Evolutionary conservation across 192 early-diverging fungal genomes (phyloP), one percentile per base, ranked within the genome.

Genomic region (Backusella macrospora): DNA sequence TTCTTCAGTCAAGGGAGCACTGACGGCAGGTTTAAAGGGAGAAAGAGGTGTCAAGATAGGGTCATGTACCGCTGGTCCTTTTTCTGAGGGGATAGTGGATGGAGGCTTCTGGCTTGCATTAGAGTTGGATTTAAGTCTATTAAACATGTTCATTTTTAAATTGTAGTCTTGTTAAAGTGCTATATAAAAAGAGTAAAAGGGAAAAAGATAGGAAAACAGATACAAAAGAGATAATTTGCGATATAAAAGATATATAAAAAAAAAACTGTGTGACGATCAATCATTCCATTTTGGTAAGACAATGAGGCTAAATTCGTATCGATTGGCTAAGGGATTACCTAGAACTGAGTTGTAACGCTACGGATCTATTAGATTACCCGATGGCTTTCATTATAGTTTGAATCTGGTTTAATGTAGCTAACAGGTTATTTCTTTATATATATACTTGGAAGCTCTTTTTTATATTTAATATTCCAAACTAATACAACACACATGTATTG

Each of bases 31-130:
- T 13, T 52, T 34, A 55, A 66, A 74, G 14, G 64, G 67, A 6
- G 13, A 37, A 3, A 70, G 70, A 29, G 80, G 76, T 38, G 75
- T 65, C n/a, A 81, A 43, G 16, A 78, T 73, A 15, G 80, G 80
- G 16, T 68, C 43, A 47, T 65, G 47, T 29, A 65, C 72, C 5
- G 70, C 38, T 5, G 79, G 72, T 8, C 55, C 73, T 14, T 66
- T 16, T 15, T 67, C 68, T 0, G n/a, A 42, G 29, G 45, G 6
- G 52, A 26, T 10, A 14, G 67, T 18, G 4, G 67, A 45, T 14
- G 67, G 44, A 6, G 45, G 45, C 42, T 68, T 68, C 29, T 26
- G 21, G 8, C 67, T 47, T 10, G 67, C 45, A 23, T 45, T 68
- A 13, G 67, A 68, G 6, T 45, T 68, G 12, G 67, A 68, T 21